phyloP scores from a whole-genome alignment of 352 stramenopile species.

The Stephanocyclus meneghinianus region DNA sequence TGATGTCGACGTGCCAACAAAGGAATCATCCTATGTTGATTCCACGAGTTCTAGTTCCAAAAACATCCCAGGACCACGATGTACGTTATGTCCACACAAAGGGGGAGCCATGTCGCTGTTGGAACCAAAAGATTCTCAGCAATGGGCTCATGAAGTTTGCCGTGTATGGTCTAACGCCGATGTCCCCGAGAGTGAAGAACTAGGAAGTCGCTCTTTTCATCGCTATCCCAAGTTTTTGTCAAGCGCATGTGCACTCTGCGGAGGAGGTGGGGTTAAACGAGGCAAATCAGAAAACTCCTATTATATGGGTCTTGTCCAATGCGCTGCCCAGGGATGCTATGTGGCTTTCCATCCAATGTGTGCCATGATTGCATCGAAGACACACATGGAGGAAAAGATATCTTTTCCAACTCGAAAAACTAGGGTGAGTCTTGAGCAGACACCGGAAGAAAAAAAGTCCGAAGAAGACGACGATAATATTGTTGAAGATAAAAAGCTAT shows the following conservation, averaged over 20 bases:
- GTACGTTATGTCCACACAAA: slow-evolving; percentile 64
- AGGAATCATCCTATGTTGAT: not conserved
- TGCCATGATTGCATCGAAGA: slow-evolving; percentile 63
- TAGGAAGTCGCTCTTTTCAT: slow-evolving; percentile 8
- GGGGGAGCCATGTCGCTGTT: slow-evolving; percentile 69
- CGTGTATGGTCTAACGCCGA: slow-evolving; percentile 54
- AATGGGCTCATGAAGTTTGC: slow-evolving; percentile 76
- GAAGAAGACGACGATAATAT: slow-evolving; percentile 37
- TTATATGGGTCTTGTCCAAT: slow-evolving; percentile 51
- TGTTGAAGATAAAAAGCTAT: slow-evolving; percentile 59
- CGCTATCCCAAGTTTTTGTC: slow-evolving; percentile 25
- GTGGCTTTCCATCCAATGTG: slow-evolving; percentile 81
- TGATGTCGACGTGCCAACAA: slow-evolving; percentile 8
- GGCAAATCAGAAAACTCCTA: slow-evolving; percentile 2
- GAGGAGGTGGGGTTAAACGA: slow-evolving; percentile 28
- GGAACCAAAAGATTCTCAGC: slow-evolving; percentile 11
- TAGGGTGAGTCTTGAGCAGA: slow-evolving; percentile 28
- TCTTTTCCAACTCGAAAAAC: slow-evolving; percentile 36
- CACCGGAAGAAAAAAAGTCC: slow-evolving; percentile 26
- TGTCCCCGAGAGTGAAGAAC: slow-evolving; percentile 13
- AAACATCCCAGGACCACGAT: slow-evolving; percentile 47
- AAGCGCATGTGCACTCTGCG: slow-evolving; percentile 63
- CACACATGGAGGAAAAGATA: slow-evolving; percentile 34
- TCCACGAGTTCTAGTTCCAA: slow-evolving; percentile 27
- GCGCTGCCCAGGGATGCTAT: slow-evolving; percentile 68